Percentiles rank a stretch among this genome's conserved stretches.
Conservation (phyloP, 2,329 filamentous ascomycete genomes). For the Parascedosporium putredinis region DNA sequence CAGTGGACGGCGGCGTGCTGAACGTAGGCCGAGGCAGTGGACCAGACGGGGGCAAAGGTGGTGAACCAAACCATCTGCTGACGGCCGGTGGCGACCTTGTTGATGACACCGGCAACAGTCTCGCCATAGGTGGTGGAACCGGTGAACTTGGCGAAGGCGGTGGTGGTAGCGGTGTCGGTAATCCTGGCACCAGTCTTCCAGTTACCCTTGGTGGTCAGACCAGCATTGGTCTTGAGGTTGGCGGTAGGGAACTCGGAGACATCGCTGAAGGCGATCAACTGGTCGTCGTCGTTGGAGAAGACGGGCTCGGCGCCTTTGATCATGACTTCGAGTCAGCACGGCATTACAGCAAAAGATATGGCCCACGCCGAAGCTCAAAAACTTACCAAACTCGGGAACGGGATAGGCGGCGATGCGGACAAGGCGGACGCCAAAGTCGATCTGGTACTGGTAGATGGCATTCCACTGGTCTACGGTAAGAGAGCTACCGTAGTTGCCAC, state of each 20-base stretch:
- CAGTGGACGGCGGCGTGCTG: conserved; percentile 55
- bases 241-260: conserved; percentile 41
- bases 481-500: conserved; percentile 35
- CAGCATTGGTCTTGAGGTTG: conserved; percentile 38
- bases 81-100: conserved; percentile 38
- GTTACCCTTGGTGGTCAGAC: conserved; percentile 38
- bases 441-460: conserved; percentile 45
- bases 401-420: conserved; percentile 50
- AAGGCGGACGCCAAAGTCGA: conserved; percentile 47
- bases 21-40: conserved; percentile 41
- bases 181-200: conserved; percentile 50
- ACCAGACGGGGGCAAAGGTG: conserved; percentile 33
- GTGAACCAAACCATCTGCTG: conserved; percentile 55
- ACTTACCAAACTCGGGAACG: conserved; percentile 35
- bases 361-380: background rate
- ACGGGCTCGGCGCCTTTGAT: conserved; percentile 6
- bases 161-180: conserved; percentile 40
- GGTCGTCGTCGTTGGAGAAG: conserved; percentile 35
- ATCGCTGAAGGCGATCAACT: conserved; percentile 43
- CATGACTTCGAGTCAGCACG: no score
- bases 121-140: conserved; percentile 27
- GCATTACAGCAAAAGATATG: no score
- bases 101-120: conserved; percentile 48
- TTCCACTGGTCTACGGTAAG: conserved; percentile 46
- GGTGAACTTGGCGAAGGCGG: conserved; percentile 41